phyloP scores from a whole-genome alignment of 495 filamentous ascomycete genomes.

The Cairneyella variabilis region DNA sequence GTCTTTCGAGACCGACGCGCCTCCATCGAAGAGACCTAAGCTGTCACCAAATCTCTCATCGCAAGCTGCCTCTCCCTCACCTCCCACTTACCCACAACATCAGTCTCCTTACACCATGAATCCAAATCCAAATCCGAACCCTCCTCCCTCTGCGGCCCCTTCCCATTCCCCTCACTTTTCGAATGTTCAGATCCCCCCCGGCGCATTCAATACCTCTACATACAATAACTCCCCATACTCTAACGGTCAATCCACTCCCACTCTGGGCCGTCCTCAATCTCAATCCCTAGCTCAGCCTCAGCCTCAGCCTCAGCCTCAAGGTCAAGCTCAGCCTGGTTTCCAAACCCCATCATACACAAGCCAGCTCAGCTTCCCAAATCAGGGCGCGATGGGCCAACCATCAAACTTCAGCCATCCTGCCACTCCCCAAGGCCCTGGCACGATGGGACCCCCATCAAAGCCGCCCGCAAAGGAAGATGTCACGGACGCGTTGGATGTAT shows the following conservation, averaged over 20 bases:
- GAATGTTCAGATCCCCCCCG: too few species aligned
- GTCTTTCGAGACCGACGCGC: too few species aligned
- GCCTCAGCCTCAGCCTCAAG: slow-evolving; percentile 1
- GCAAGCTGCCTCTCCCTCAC: slow-evolving; percentile 36
- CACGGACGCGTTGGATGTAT: slow-evolving; percentile 65
- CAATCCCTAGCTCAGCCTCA: slow-evolving; percentile 3
- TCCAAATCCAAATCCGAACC: slow-evolving; percentile 28
- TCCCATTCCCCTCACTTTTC: too few species aligned
- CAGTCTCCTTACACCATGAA: slow-evolving; percentile 49
- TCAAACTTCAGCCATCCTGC: slow-evolving; percentile 26
- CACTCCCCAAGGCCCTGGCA: slow-evolving; percentile 40
- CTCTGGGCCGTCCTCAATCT: slow-evolving; percentile 16
- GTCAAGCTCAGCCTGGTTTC: too few species aligned
- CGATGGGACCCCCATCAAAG: slow-evolving; percentile 80
- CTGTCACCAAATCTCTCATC: slow-evolving; percentile 66
- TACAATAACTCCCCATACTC: too few species aligned
- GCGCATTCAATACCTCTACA: too few species aligned
- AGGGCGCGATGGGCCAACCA: too few species aligned
- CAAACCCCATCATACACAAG: too few species aligned
- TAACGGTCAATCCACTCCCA: slow-evolving; percentile 18
- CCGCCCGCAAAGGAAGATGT: slow-evolving; percentile 66
- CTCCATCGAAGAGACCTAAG: slow-evolving; percentile 56
- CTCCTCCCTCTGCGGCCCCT: too few species aligned
- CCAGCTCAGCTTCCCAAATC: slow-evolving; percentile 25
- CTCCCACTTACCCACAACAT: slow-evolving; percentile 32